phyloP scores from a whole-genome alignment of 352 stramenopile species.

The Phytophthora chlamydospora region DNA sequence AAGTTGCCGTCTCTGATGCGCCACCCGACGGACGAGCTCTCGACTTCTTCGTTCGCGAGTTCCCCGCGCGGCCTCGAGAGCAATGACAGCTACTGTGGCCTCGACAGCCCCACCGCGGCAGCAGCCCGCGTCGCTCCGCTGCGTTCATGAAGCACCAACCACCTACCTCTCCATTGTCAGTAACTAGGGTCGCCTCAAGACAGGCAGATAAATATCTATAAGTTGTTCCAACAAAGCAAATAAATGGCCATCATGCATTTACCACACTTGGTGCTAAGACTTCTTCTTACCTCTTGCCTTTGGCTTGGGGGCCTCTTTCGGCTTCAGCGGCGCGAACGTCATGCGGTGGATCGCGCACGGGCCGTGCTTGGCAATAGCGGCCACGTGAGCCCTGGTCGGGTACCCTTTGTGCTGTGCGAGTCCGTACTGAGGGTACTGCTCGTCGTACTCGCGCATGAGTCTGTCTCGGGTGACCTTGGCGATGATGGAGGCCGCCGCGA shows the following conservation, averaged over 20 bases:
- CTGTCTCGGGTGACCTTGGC: conserved; percentile 98
- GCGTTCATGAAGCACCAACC: conserved; percentile 18
- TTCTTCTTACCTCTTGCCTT: conserved; percentile 23
- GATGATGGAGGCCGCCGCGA: conserved; percentile 98
- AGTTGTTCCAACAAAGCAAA: conserved; percentile 15
- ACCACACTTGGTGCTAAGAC: not conserved
- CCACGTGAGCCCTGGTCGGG: conserved; percentile 93
- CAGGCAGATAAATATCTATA: conserved; percentile 28
- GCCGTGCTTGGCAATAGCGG: conserved; percentile 89
- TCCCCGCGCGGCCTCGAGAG: conserved; percentile 40
- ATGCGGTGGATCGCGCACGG: conserved; percentile 94
- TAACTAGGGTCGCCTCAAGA: conserved; percentile 10
- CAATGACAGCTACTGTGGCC: conserved; percentile 35
- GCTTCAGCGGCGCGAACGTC: conserved; percentile 96
- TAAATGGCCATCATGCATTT: conserved; percentile 26
- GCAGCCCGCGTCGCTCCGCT: conserved; percentile 31
- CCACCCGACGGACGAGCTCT: conserved; percentile 41
- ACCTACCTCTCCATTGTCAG: conserved; percentile 6
- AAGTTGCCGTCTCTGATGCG: conserved; percentile 40
- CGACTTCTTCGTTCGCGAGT: conserved; percentile 40
- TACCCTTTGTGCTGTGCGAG: conserved; percentile 98
- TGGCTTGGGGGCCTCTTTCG: conserved; percentile 45
- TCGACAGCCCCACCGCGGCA: conserved; percentile 28
- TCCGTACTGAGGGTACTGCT: conserved; percentile 93
- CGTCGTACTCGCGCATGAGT: conserved; percentile 96